Percentiles rank a stretch among this genome's conserved stretches.
Conservation (phyloP, 2,329 filamentous ascomycete genomes). For the Colletotrichum cereale region DNA sequence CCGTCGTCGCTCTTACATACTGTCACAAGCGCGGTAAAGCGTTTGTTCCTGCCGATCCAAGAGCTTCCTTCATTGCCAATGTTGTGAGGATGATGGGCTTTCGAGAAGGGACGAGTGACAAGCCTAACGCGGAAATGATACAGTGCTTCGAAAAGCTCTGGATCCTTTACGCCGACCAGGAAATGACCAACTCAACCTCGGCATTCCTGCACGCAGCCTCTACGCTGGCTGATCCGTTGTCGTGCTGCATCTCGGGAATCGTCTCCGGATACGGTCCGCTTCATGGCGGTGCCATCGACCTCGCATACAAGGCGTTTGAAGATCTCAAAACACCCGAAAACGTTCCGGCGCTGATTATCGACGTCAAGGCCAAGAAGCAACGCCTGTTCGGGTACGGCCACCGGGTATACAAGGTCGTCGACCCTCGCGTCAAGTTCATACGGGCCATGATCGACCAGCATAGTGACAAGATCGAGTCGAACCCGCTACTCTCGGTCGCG, state of each 20-base stretch:
- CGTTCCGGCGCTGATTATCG: conserved; percentile 54
- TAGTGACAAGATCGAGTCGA: conserved; percentile 40
- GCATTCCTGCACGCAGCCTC: conserved; percentile 60
- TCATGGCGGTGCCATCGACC: conserved; percentile 63
- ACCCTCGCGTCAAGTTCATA: conserved; percentile 52
- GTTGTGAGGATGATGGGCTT: conserved; percentile 48
- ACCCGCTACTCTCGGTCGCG: conserved; percentile 53
- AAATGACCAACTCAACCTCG: conserved; percentile 63
- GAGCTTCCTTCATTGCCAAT: conserved; percentile 56
- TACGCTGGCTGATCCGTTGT: conserved; percentile 59
- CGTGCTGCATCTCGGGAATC: conserved; percentile 52
- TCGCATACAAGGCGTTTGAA: conserved; percentile 57
- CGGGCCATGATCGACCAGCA: conserved; percentile 44
- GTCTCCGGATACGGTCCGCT: conserved; percentile 44
- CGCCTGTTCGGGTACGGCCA: conserved; percentile 60
- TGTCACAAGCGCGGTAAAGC: conserved; percentile 53
- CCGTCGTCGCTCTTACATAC: conserved; percentile 43
- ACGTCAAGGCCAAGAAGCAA: conserved; percentile 55
- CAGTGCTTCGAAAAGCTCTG: conserved; percentile 50
- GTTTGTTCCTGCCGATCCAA: conserved; percentile 49
- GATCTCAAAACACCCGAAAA: conserved; percentile 53
- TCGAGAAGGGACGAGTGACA: background rate
- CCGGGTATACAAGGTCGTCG: conserved; percentile 51
- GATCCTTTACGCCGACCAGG: conserved; percentile 62
- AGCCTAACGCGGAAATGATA: conserved; percentile 48